Conservation (phyloP, 805 yeast genomes). For the Cyberlindnera bimundalis region DNA sequence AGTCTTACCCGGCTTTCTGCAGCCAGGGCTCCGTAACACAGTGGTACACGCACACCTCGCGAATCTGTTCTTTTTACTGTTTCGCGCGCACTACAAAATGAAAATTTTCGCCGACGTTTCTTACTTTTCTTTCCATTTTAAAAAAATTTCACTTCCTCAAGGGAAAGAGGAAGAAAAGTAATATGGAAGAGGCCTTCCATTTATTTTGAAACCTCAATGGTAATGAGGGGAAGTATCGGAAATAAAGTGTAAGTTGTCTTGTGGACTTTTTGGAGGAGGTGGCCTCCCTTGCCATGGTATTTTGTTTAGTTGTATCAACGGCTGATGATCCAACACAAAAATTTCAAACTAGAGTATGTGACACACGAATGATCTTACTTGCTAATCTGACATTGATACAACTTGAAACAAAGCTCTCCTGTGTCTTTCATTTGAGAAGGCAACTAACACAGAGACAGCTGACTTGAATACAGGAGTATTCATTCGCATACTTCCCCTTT, state of each 20-base stretch:
- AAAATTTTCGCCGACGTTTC: constrained; percentile 1
- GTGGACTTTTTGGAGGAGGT: too few species aligned
- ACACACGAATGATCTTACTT: constrained; percentile 48
- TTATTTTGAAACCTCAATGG: not conserved
- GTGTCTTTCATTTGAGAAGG: not conserved
- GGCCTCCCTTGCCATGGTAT: not conserved
- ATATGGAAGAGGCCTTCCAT: not conserved
- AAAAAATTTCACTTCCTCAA: too few species aligned
- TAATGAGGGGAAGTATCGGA: constrained; percentile 9
- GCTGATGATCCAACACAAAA: constrained; percentile 32
- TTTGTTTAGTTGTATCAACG: not conserved
- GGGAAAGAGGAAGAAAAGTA: too few species aligned
- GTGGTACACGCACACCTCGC: constrained; percentile 1
- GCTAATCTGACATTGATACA: constrained; percentile 10
- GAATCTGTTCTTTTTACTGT: too few species aligned
- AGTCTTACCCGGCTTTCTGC: constrained; percentile 7
- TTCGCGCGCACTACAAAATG: not conserved
- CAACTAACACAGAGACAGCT: constrained; percentile 4
- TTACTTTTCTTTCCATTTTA: not conserved
- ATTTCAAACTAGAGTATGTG: constrained; percentile 67
- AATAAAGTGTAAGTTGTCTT: not conserved
- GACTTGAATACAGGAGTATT: constrained; percentile 20
- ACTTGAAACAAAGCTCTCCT: not conserved
- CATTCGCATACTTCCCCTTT: constrained; percentile 16
- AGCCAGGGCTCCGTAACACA: not conserved